Conservation (phyloP, 2,329 filamentous ascomycete species). For the Ceratocystis alfenasii region DNA sequence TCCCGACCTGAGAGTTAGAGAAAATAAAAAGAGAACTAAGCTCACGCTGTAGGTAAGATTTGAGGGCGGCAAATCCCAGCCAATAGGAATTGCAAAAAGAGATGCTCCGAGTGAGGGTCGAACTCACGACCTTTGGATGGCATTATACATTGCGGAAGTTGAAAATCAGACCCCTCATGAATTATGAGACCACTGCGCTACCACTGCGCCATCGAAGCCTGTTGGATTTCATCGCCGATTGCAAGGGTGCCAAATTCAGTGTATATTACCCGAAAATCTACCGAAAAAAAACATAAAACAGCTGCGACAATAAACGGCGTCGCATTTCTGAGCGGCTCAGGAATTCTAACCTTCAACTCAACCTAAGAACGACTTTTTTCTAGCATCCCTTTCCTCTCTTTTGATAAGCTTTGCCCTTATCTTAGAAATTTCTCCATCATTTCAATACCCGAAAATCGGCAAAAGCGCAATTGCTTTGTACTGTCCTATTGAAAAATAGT, state of each 20-base stretch:
- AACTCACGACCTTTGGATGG: slow-evolving; percentile 24
- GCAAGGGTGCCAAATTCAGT: background rate
- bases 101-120: slow-evolving; percentile 23
- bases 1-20: background rate
- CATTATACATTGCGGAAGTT: slow-evolving; percentile 19
- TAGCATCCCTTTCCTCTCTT: background rate
- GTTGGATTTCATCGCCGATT: slow-evolving; percentile 10
- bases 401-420: too few species aligned
- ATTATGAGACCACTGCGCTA: slow-evolving; percentile 23
- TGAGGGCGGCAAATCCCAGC: background rate
- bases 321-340: too few species aligned
- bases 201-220: slow-evolving; percentile 23
- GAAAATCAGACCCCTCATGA: slow-evolving; percentile 23
- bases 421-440: too few species aligned
- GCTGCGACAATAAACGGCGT: background rate
- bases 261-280: background rate
- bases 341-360: background rate
- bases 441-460: background rate
- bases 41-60: background rate
- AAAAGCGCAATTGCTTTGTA: background rate
- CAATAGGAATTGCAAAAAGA: background rate
- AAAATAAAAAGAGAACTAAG: background rate
- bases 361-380: background rate
- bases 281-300: background rate
- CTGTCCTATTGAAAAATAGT: background rate